phyloP scores from a whole-genome alignment of 1,139 yeast genomes.

The Zygotorulaspora mrakii region DNA sequence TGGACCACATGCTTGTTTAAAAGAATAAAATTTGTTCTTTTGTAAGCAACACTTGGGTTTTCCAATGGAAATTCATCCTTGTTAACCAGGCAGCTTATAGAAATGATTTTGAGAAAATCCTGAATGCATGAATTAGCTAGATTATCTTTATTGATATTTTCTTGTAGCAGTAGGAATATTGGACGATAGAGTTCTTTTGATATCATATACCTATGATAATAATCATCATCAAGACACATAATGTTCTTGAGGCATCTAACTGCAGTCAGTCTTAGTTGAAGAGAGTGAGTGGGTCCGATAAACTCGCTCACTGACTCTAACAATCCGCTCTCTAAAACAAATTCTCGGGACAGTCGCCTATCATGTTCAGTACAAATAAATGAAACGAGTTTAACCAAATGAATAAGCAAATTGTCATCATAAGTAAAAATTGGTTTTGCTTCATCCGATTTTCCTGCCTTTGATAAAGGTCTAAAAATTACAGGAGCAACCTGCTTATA shows the following conservation, averaged over 20 bases:
- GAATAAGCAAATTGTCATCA: conserved; percentile 51
- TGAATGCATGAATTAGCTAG: conserved; percentile 73
- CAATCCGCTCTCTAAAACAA: conserved; percentile 55
- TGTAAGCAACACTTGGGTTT: conserved; percentile 17
- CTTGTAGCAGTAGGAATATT: conserved; percentile 49
- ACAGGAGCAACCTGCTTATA: conserved; percentile 58
- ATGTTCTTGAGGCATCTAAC: conserved; percentile 61
- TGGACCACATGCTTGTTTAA: conserved; percentile 50
- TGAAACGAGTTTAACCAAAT: conserved; percentile 63
- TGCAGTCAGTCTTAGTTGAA: conserved; percentile 61
- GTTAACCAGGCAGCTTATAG: conserved; percentile 30
- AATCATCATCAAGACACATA: conserved; percentile 56
- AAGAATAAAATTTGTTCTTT: conserved; percentile 43
- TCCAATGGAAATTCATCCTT: conserved; percentile 26
- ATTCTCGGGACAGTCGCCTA: conserved; percentile 51
- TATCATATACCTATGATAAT: conserved; percentile 54
- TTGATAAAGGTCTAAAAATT: conserved; percentile 51
- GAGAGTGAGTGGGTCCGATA: conserved; percentile 39
- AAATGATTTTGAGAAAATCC: conserved; percentile 59
- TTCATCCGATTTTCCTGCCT: conserved; percentile 26
- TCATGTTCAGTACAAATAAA: conserved; percentile 67
- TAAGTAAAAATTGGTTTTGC: conserved; percentile 13
- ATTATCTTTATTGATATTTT: conserved; percentile 53
- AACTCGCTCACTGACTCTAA: conserved; percentile 52
- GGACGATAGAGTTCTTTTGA: conserved; percentile 51